Evolutionary conservation across 164 flowering plant species (phyloP).

Genomic region (Tetracentron sinense): DNA sequence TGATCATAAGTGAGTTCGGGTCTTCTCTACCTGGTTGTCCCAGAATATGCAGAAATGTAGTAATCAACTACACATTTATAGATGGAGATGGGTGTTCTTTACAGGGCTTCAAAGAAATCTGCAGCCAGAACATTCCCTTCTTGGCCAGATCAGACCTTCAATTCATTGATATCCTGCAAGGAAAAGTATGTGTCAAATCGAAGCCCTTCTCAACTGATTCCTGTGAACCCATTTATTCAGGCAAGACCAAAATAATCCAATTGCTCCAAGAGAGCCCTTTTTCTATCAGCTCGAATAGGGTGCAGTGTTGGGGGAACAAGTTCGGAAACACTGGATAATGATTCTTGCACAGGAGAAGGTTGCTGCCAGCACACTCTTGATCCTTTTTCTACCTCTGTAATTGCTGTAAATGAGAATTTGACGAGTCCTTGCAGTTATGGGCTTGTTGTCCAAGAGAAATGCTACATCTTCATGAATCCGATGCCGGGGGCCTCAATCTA

Average conservation of each 20-base stretch:
- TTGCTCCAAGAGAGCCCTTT: neutral
- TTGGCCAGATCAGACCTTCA: constrained; percentile 2
- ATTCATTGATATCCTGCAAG: neutral
- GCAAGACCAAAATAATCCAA: too few relatives aligned
- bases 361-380: neutral
- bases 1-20: neutral
- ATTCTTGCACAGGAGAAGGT: too few relatives aligned
- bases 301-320: neutral
- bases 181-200: neutral
- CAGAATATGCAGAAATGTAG: neutral
- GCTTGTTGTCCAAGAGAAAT: neutral
- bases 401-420: neutral
- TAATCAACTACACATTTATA: constrained; percentile 1
- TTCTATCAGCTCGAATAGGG: neutral
- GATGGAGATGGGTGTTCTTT: constrained; percentile 8
- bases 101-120: constrained; percentile 1
- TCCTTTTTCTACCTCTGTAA: neutral
- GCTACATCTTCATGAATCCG: neutral
- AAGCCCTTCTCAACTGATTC: neutral
- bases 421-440: constrained; percentile 1
- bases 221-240: neutral
- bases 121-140: constrained; percentile 1
- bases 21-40: neutral
- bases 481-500: neutral
- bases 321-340: neutral